Conservation (phyloP, 495 filamentous ascomycete genomes). For the Penicillium alfredii region DNA sequence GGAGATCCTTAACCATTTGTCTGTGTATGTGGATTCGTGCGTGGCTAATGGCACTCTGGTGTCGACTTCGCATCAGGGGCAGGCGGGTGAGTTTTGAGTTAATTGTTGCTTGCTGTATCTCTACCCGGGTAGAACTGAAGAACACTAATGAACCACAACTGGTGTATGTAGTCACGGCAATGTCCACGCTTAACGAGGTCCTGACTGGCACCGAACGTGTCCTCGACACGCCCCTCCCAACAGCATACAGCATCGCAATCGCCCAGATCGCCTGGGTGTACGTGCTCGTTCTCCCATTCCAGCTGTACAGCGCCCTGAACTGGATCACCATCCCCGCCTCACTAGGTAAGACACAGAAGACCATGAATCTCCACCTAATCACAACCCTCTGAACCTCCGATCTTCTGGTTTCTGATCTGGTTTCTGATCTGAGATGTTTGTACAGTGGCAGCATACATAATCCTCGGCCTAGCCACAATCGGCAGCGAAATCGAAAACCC, state of each 20-base stretch:
- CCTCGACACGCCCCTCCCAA: constrained; percentile 75
- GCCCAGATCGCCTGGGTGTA: constrained; percentile 86
- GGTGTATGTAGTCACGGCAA: constrained; percentile 25
- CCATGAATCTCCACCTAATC: no score
- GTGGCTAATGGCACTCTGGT: constrained; percentile 50
- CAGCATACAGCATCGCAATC: constrained; percentile 81
- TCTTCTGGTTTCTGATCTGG: no score
- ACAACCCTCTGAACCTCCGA: no score
- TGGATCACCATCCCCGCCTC: constrained; percentile 87
- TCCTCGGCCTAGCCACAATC: constrained; percentile 81
- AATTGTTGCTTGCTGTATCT: background rate
- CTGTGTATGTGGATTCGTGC: constrained; percentile 55
- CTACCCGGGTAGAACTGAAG: no score
- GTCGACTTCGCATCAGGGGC: constrained; percentile 40
- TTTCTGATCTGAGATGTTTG: background rate
- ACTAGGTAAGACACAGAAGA: constrained; percentile 42
- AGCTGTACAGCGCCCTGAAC: constrained; percentile 54
- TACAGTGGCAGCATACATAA: constrained; percentile 74
- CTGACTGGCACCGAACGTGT: constrained; percentile 72
- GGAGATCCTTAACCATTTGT: constrained; percentile 69
- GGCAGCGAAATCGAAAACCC: constrained; percentile 86
- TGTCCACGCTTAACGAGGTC: constrained; percentile 61
- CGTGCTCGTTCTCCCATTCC: constrained; percentile 77
- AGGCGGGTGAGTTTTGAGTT: constrained; percentile 33
- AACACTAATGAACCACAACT: no score